Evolutionary conservation across 257 asterid species (phyloP).

Genomic region (Solanum habrochaites): DNA sequence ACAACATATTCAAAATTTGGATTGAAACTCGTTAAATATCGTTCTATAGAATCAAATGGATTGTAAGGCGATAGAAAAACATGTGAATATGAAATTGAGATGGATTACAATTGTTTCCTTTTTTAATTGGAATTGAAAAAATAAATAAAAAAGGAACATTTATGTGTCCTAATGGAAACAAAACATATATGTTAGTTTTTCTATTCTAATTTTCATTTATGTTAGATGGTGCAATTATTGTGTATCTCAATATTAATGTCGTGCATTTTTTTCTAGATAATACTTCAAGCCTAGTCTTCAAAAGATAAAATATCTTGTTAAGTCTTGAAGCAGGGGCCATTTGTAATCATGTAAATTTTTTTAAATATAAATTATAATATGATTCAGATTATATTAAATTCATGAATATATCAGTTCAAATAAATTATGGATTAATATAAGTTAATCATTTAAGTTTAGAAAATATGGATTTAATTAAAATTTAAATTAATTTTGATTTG

Average conservation of each 20-base stretch:
- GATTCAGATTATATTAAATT: neutral
- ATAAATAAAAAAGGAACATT: neutral
- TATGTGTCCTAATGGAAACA: neutral
- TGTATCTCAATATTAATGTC: neutral
- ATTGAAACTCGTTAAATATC: neutral
- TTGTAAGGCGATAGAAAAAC: neutral
- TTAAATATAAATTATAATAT: no score
- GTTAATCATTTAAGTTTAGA: neutral
- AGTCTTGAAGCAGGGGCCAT: neutral
- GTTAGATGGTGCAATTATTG: neutral
- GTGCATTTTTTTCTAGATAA: neutral
- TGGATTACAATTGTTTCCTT: neutral
- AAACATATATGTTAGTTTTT: neutral
- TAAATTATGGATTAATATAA: no score
- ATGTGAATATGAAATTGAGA: neutral
- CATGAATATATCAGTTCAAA: neutral
- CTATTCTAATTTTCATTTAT: neutral
- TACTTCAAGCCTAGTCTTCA: neutral
- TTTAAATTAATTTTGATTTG: neutral
- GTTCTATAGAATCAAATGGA: neutral
- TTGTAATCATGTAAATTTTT: neutral
- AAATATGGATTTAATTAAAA: no score
- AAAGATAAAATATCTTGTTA: neutral
- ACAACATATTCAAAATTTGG: neutral
- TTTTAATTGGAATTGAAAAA: neutral